Conservation (phyloP, 345 rosid species). For the Populus davidiana region DNA sequence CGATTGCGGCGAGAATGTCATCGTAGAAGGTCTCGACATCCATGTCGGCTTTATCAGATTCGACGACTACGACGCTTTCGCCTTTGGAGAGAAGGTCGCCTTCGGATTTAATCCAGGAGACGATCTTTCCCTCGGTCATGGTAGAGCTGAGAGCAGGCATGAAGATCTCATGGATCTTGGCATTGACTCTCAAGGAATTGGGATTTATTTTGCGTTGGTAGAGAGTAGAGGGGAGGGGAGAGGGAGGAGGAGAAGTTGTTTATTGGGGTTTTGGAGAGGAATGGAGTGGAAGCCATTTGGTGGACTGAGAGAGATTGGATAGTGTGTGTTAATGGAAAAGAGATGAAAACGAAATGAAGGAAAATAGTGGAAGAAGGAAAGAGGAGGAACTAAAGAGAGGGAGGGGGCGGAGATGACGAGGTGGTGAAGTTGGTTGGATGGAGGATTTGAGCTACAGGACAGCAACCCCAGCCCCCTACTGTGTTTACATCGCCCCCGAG, state of each 20-base stretch:
- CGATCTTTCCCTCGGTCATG: constrained; percentile 99
- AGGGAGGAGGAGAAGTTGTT: constrained; percentile 39
- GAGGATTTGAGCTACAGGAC: constrained; percentile 31
- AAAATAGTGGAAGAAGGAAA: neutral
- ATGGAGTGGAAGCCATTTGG: constrained; percentile 3
- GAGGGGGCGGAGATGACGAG: constrained; percentile 81
- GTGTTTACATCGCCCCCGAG: constrained; percentile 38
- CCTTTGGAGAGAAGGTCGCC: constrained; percentile 88
- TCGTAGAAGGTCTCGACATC: constrained; percentile 94
- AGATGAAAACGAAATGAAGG: constrained; percentile 16
- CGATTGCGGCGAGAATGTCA: constrained; percentile 91
- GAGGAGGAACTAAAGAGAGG: neutral
- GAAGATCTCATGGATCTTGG: constrained; percentile 95
- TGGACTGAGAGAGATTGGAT: constrained; percentile 31
- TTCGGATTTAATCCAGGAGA: constrained; percentile 91
- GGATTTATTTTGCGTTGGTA: constrained; percentile 17
- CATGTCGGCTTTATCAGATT: constrained; percentile 98
- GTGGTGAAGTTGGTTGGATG: constrained; percentile 40
- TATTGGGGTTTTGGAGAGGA: constrained; percentile 27
- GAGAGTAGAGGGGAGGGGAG: constrained; percentile 27
- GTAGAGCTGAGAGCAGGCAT: constrained; percentile 99
- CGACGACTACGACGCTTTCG: constrained; percentile 93
- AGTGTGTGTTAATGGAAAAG: constrained; percentile 13
- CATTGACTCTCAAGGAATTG: constrained; percentile 41
- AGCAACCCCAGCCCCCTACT: constrained; percentile 1